Evolutionary conservation across 768 basidiomycete species (phyloP), one percentile per base, ranked within the genome.

Genomic region (Megacollybia marginata): DNA sequence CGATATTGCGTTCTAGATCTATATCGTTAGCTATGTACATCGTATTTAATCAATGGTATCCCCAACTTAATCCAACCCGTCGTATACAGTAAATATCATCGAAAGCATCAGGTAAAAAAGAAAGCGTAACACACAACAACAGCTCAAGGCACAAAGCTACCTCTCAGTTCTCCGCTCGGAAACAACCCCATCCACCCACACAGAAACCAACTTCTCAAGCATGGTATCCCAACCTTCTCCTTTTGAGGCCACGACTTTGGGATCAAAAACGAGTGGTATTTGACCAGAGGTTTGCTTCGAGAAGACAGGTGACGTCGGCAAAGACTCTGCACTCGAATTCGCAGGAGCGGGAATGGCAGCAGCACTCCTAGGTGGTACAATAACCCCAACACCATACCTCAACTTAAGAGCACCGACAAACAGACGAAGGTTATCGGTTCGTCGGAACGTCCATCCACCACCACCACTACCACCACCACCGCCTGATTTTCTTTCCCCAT

Each of bases 401-500:
- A 93, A 68, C 58, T 88, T 92, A 53, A 94, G 69, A 0, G 92
- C 91, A 1, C 87, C 92, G 42, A 80, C 83, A 85, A 88, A 94
- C 16, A 92, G 63, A 20, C 88, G 72, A 28, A 95, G 66, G 61
- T 94, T 95, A 64, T 94, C 92, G 2, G 82, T 88, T 49, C 91
- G 68, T 52, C 92, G 70, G 62, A 92, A 94, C 16, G 91, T 91
- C 85, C 88, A 91, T 0, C 83, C 80, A n/a, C n/a, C n/a, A n/a
- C n/a, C n/a, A n/a, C n/a, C n/a, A n/a, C n/a, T n/a, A n/a, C n/a
- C n/a, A n/a, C n/a, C n/a, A n/a, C n/a, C n/a, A n/a, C n/a, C n/a
- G 52, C 72, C 76, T 65, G 74, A 79, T 51, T 76, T 74, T 20
- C 49, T 60, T 8, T 62, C 61, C 16, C 61, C 59, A 11, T 58